Base-by-base conservation (phyloP, 2,329 filamentous ascomycete genomes). In the Colletotrichum kahawae region DNA sequence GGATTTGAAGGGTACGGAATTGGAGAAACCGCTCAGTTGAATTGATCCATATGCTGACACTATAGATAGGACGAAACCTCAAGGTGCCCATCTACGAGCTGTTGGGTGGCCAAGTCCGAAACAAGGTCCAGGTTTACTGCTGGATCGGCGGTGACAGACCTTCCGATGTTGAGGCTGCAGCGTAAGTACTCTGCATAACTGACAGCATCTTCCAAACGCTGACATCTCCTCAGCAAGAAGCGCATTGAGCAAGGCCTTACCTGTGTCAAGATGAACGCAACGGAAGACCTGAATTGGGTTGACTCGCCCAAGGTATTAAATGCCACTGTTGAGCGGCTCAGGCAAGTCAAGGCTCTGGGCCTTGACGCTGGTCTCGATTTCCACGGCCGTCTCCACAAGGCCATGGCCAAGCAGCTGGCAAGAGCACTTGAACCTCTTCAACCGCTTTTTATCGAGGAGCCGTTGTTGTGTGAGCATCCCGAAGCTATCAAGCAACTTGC, bases 81-180 rank as follows among this genome's bases (percentile, higher is more conserved):
- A 79, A 78, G 51, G 90, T 94, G 1, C 92, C 92, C 0, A 87
- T 94, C 38, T 90, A 93, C 80, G 89, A 93, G 77, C 85, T 94
- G 2, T 86, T 94, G 1, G 93, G 93, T 24, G 93, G 93, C 13
- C 93, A 92, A 77, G 87, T 94, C 3, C 87, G 92, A 67, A 86
- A 90, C 76, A 92, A 92, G 80, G 83, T 93, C 43, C 90, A 89
- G 71, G 92, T 94, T 0, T 94, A 93, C 81, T 91, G 90, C 21
- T 94, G 92, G 92, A 93, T 94, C 71, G 92, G 92, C 10, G 92
- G 92, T 10, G 92, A 93, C 80, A 84, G 92, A 38, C 92, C 92
- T 2, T 82, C 82, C 24, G 92, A 93, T 79, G 89, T 94, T n/a
- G 89, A 90, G 77, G 79, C 78, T 5, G 89, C 90, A 79, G 92